These are phyloP conservation scores for Rhodotorula paludigena DNA, from an alignment of 768 basidiomycete species.

Conservation along the genomic window DNA sequence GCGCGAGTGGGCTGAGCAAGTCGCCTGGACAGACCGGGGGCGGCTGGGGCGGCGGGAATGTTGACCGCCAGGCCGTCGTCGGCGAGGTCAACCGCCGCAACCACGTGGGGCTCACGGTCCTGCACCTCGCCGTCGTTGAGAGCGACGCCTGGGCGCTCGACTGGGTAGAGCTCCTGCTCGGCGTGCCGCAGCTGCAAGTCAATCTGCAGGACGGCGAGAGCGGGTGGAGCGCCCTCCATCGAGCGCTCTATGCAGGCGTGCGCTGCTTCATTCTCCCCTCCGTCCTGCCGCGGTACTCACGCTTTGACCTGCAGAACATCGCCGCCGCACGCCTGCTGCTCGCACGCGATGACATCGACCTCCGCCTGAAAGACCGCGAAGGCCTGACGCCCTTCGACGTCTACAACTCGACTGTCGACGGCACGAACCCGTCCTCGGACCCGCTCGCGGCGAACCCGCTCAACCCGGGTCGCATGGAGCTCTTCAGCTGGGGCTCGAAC, in stretches of 20 bases:
- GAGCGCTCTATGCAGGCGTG: conserved; percentile 65
- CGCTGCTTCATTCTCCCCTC: conserved; percentile 43
- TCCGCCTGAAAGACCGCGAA: conserved; percentile 69
- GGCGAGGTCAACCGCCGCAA: conserved; percentile 68
- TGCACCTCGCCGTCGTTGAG: conserved; percentile 73
- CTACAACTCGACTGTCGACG: conserved; percentile 81
- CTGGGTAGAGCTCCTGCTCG: conserved; percentile 70
- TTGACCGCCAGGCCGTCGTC: conserved; percentile 1
- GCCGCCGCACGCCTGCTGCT: conserved; percentile 64
- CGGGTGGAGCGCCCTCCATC: conserved; percentile 85
- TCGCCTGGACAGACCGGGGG: neutral
- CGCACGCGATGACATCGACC: conserved; percentile 67
- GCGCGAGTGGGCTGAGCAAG: neutral
- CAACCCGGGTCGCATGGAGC: conserved; percentile 52
- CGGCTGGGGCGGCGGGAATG: neutral
- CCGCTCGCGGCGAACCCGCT: conserved; percentile 10
- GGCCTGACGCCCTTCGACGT: conserved; percentile 88
- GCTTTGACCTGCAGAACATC: conserved; percentile 36
- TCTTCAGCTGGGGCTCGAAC: conserved; percentile 86
- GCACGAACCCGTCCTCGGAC: conserved; percentile 57
- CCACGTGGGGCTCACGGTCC: conserved; percentile 65
- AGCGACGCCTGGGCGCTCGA: conserved; percentile 62
- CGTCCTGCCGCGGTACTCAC: conserved; percentile 17
- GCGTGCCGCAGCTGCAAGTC: conserved; percentile 68
- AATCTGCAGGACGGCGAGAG: conserved; percentile 77